Percentiles rank a stretch among this genome's conserved stretches.
Conservation (phyloP, 2,329 filamentous ascomycete genomes). For the Tothia fuscella region DNA sequence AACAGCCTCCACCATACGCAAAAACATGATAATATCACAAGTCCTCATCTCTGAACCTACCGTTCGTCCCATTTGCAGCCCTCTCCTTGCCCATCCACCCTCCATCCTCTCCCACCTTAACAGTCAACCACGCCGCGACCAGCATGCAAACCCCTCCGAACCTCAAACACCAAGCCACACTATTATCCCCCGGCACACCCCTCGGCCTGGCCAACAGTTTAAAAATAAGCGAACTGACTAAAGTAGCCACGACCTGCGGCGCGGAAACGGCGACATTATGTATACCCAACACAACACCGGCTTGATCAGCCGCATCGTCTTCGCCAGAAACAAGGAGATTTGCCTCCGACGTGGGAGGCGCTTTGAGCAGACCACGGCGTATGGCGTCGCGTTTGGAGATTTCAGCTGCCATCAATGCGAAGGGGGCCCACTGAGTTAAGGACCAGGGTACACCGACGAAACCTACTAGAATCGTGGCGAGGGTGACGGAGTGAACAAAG, state of each 20-base stretch:
- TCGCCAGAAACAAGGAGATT: conserved; percentile 31
- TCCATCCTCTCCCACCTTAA: conserved; percentile 51
- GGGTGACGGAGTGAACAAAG: conserved; percentile 57
- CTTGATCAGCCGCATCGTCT: conserved; percentile 57
- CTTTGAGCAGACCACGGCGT: conserved; percentile 37
- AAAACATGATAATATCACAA: too few species aligned
- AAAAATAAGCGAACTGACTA: conserved; percentile 77
- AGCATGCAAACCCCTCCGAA: conserved; percentile 72
- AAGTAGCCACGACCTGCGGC: conserved; percentile 80
- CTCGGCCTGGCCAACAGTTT: conserved; percentile 75
- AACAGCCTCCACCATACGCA: too few species aligned
- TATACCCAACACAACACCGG: conserved; percentile 82
- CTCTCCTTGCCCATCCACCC: too few species aligned
- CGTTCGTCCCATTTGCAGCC: too few species aligned
- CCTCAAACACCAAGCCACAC: conserved; percentile 74
- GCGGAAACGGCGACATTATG: conserved; percentile 92
- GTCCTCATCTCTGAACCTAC: too few species aligned
- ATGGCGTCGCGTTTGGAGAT: conserved; percentile 71
- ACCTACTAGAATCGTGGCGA: conserved; percentile 66
- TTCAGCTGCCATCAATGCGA: conserved; percentile 87
- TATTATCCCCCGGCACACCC: conserved; percentile 72
- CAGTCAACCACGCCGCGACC: conserved; percentile 61
- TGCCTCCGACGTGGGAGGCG: conserved; percentile 26
- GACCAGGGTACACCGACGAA: conserved; percentile 87
- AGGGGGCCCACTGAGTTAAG: conserved; percentile 85